A percentile compares a stretch with the other conserved stretches of the same genome.
Conservation (phyloP, 208 protist genomes). For the Leishmania gerbilli region DNA sequence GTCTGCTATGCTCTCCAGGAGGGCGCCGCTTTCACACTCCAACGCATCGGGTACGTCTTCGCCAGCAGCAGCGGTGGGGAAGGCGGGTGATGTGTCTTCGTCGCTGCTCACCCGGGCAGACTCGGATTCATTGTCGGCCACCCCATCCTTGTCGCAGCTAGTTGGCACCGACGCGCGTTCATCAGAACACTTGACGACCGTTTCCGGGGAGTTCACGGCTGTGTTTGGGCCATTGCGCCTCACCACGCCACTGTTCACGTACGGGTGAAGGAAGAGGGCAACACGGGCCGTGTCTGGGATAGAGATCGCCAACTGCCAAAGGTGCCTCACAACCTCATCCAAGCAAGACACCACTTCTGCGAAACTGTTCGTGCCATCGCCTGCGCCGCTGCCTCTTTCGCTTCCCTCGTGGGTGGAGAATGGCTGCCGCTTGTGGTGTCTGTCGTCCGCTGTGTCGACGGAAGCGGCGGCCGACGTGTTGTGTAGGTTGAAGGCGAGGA, state of each 20-base stretch:
- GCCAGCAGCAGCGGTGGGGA: background rate
- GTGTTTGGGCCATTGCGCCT: background rate
- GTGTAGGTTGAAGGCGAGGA: conserved; percentile 14
- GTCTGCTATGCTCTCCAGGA: background rate
- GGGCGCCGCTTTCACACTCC: background rate
- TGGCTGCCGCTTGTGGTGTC: background rate
- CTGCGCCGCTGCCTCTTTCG: background rate
- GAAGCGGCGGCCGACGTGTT: background rate
- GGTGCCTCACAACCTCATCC: conserved; percentile 16
- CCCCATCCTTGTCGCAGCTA: background rate
- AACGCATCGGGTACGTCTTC: background rate
- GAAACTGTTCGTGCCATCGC: background rate
- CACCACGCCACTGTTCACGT: background rate
- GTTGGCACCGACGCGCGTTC: background rate
- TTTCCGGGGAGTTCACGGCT: background rate
- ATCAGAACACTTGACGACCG: background rate
- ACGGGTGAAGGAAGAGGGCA: background rate
- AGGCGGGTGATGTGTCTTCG: background rate
- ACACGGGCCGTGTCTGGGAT: conserved; percentile 12
- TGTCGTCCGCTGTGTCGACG: background rate
- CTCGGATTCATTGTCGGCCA: background rate
- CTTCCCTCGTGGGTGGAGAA: background rate
- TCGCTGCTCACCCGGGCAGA: background rate
- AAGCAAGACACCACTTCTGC: background rate
- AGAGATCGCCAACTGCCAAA: conserved; percentile 27